These are phyloP conservation scores for Lagerstroemia fauriei DNA, from an alignment of 441 rosid species.

Conservation along the genomic window DNA sequence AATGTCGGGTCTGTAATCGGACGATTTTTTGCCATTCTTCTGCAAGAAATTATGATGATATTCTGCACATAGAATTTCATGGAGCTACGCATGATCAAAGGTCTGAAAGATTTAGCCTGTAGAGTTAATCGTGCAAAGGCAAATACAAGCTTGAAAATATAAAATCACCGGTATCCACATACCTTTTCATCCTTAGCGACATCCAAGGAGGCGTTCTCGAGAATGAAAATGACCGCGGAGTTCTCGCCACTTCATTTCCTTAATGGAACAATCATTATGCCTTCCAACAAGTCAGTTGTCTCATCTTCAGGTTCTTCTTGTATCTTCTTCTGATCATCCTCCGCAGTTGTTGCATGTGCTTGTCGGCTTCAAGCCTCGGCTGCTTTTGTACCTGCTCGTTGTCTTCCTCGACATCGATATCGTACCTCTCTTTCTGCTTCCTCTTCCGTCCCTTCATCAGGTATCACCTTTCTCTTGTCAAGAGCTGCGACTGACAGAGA, in stretches of 20 bases:
- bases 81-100: slow-evolving; percentile 45
- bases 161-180: not conserved
- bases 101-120: not conserved
- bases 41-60: slow-evolving; percentile 75
- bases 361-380: slow-evolving; percentile 12
- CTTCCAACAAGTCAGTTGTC: slow-evolving; percentile 35
- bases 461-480: slow-evolving; percentile 47
- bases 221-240: slow-evolving; percentile 58
- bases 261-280: slow-evolving; percentile 45
- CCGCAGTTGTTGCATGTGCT: slow-evolving; percentile 12
- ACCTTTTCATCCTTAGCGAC: slow-evolving; percentile 91
- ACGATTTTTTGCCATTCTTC: slow-evolving; percentile 64
- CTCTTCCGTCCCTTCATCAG: slow-evolving; percentile 48
- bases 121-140: too few species aligned
- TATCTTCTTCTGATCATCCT: slow-evolving; percentile 24
- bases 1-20: slow-evolving; percentile 80
- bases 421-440: slow-evolving; percentile 48
- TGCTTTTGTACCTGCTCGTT: slow-evolving; percentile 30
- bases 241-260: slow-evolving; percentile 32
- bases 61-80: slow-evolving; percentile 75
- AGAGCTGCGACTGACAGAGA: not conserved
- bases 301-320: slow-evolving; percentile 30
- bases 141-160: too few species aligned
- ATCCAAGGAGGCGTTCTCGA: slow-evolving; percentile 78
- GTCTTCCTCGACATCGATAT: slow-evolving; percentile 40